A percentile compares a stretch with the other conserved stretches of the same genome.
These are phyloP conservation scores for Spathaspora hagerdaliae DNA, from an alignment of 805 yeast species.

Conservation along the genomic window DNA sequence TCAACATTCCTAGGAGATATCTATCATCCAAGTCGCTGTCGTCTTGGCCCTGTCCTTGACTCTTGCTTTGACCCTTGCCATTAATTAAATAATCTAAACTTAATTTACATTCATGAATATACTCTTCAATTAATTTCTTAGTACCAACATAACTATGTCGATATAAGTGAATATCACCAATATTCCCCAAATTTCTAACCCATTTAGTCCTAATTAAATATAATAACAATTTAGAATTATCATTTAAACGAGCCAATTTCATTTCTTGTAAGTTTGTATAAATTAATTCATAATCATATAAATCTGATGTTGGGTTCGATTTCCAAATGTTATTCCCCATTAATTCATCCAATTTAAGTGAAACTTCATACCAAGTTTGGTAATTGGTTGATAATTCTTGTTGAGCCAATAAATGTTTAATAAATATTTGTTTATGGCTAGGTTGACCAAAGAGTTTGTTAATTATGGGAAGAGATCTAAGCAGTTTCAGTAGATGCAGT, in stretches of 20 bases:
- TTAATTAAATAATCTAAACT: conserved; percentile 38
- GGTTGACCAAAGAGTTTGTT: conserved; percentile 15
- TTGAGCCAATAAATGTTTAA: conserved; percentile 20
- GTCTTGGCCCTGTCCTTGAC: too few species aligned
- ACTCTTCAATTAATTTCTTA: conserved; percentile 76
- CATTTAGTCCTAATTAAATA: conserved; percentile 81
- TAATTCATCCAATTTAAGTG: conserved; percentile 60
- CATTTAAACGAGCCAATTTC: conserved; percentile 50
- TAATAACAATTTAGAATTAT: conserved; percentile 59
- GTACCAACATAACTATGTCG: conserved; percentile 83
- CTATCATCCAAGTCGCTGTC: conserved; percentile 55
- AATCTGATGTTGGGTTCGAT: conserved; percentile 48
- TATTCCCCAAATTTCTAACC: conserved; percentile 80
- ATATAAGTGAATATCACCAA: conserved; percentile 77
- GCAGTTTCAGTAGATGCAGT: neutral
- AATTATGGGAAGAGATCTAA: conserved; percentile 17
- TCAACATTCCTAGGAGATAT: conserved; percentile 69
- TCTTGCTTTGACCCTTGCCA: conserved; percentile 11
- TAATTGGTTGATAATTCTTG: conserved; percentile 40
- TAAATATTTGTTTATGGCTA: conserved; percentile 19
- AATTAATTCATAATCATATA: conserved; percentile 71
- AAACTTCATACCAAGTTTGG: conserved; percentile 64
- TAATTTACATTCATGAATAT: conserved; percentile 68
- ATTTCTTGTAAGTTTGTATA: conserved; percentile 50
- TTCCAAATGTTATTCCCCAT: conserved; percentile 75